phyloP scores from a whole-genome alignment of 352 stramenopile species.

The Hyaloperonospora arabidopsidis region DNA sequence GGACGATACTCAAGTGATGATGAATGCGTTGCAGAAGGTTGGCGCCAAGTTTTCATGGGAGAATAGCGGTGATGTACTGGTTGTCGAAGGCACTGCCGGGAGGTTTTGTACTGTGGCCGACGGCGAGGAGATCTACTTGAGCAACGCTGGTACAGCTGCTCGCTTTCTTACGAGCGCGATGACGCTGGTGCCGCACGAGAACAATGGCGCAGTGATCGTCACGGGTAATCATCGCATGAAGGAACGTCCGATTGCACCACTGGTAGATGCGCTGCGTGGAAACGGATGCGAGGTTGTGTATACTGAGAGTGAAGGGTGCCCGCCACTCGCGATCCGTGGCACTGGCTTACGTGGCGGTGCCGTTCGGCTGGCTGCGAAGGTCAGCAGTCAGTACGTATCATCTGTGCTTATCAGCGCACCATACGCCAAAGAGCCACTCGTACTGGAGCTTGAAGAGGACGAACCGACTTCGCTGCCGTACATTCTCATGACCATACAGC shows the following conservation, averaged over 20 bases:
- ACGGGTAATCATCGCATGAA: slow-evolving; percentile 95
- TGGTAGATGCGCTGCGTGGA: slow-evolving; percentile 90
- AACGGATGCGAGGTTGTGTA: slow-evolving; percentile 80
- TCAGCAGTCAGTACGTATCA: slow-evolving; percentile 94
- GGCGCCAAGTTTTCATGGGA: slow-evolving; percentile 80
- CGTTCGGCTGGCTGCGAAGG: slow-evolving; percentile 88
- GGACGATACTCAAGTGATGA: slow-evolving; percentile 97
- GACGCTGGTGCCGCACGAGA: slow-evolving; percentile 45
- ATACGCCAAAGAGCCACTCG: slow-evolving; percentile 65
- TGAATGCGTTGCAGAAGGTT: slow-evolving; percentile 90
- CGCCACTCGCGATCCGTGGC: slow-evolving; percentile 69
- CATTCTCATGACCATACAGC: slow-evolving; percentile 88
- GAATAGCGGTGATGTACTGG: slow-evolving; percentile 59
- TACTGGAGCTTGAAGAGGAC: slow-evolving; percentile 91
- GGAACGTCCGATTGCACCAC: slow-evolving; percentile 92
- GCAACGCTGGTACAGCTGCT: slow-evolving; percentile 90
- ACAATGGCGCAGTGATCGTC: slow-evolving; percentile 53
- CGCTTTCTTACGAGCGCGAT: slow-evolving; percentile 91
- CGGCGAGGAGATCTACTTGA: slow-evolving; percentile 68
- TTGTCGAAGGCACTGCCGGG: slow-evolving; percentile 71
- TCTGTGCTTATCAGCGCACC: slow-evolving; percentile 93
- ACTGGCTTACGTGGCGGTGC: slow-evolving; percentile 66
- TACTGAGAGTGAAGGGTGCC: slow-evolving; percentile 50
- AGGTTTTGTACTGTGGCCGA: slow-evolving; percentile 43
- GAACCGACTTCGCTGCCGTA: slow-evolving; percentile 96